These are phyloP conservation scores for Dioscorea dumetorum DNA, from an alignment of 106 monocot genomes.

Conservation along the genomic window DNA sequence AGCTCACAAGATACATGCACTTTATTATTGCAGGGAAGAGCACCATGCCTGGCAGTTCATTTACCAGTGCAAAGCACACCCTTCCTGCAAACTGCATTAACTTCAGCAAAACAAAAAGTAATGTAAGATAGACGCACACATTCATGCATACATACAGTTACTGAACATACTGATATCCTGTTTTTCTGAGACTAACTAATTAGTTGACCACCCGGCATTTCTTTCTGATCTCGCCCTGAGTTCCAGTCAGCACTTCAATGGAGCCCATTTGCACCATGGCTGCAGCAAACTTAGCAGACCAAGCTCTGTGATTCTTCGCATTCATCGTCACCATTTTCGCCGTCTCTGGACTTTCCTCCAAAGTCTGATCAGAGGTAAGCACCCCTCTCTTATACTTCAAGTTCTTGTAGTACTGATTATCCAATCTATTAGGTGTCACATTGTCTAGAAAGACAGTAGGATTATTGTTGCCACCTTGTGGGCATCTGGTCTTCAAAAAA, in stretches of 20 bases:
- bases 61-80: too few relatives aligned
- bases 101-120: too few relatives aligned
- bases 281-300: constrained; percentile 16
- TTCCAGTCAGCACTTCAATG: constrained; percentile 24
- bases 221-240: constrained; percentile 14
- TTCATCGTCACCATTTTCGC: constrained; percentile 5
- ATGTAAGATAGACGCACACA: too few relatives aligned
- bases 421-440: background rate
- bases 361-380: constrained; percentile 24
- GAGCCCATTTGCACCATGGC: constrained; percentile 23
- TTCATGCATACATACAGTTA: too few relatives aligned
- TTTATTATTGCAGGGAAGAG: too few relatives aligned
- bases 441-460: constrained; percentile 7
- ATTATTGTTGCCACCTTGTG: background rate
- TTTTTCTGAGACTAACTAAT: background rate
- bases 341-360: constrained; percentile 1
- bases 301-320: background rate
- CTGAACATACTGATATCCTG: too few relatives aligned
- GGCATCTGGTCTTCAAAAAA: constrained; percentile 13
- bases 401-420: constrained; percentile 19
- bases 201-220: constrained; percentile 1
- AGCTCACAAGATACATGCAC: too few relatives aligned
- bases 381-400: constrained; percentile 9
- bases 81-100: too few relatives aligned
- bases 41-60: too few relatives aligned